Evolutionary conservation across 2,329 filamentous ascomycete genomes (phyloP).

Genomic region (Sporothrix schenckii): DNA sequence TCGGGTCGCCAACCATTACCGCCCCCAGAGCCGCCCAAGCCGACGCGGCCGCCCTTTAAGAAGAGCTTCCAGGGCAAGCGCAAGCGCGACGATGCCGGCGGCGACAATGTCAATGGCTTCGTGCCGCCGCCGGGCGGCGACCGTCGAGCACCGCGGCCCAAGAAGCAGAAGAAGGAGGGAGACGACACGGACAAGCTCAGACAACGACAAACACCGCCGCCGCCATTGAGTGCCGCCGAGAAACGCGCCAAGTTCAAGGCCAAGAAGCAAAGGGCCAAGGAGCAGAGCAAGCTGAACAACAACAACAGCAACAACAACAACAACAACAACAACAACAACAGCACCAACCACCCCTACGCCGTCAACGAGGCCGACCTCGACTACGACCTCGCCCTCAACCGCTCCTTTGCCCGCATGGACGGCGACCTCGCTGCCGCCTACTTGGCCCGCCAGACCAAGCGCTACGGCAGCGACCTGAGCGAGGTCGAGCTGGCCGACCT

Average conservation of each 20-base stretch:
- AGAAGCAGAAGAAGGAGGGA: slow-evolving; percentile 32
- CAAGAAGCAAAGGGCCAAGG: slow-evolving; percentile 20
- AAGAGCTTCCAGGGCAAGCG: slow-evolving; percentile 30
- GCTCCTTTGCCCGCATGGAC: slow-evolving; percentile 80
- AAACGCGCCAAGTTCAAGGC: slow-evolving; percentile 24
- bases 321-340: slow-evolving; percentile 31
- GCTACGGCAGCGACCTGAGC: slow-evolving; percentile 80
- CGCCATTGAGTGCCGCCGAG: slow-evolving; percentile 14
- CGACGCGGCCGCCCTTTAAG: slow-evolving; percentile 25
- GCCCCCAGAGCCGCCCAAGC: slow-evolving; percentile 27
- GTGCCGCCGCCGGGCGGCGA: slow-evolving; percentile 13
- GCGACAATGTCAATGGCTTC: slow-evolving; percentile 26
- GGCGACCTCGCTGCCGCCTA: slow-evolving; percentile 81
- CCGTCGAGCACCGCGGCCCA: slow-evolving; percentile 16
- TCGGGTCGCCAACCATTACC: slow-evolving; percentile 29
- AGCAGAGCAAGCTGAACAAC: slow-evolving; percentile 27
- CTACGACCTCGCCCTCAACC: slow-evolving; percentile 75
- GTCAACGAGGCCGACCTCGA: slow-evolving; percentile 61
- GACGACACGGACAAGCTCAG: slow-evolving; percentile 3
- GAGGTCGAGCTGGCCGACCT: slow-evolving; percentile 82
- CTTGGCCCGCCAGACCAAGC: slow-evolving; percentile 74
- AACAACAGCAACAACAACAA: slow-evolving; percentile 8
- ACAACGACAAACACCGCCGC: slow-evolving; percentile 7
- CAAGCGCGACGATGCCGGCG: slow-evolving; percentile 31
- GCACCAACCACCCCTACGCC: slow-evolving; percentile 37